These are phyloP conservation scores for Canavalia ensiformis DNA, from an alignment of 306 rosid genomes.

Conservation along the genomic window DNA sequence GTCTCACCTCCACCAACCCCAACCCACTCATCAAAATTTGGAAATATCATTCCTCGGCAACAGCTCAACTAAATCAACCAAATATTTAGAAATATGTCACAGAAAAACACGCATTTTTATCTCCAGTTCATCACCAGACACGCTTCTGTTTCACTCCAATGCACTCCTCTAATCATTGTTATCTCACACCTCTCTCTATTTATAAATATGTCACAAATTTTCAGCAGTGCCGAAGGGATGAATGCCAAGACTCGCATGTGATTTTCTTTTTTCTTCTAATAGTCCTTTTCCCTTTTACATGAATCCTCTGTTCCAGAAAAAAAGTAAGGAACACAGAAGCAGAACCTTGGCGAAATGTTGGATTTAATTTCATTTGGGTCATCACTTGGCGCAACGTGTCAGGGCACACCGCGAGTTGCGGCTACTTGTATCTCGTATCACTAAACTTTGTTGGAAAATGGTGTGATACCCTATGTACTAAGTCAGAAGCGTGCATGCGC, in stretches of 20 bases:
- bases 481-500: conserved; percentile 28
- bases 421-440: conserved; percentile 11
- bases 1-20: neutral
- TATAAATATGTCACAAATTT: neutral
- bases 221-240: neutral
- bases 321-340: conserved; percentile 36
- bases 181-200: neutral
- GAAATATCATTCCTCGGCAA: conserved; percentile 15
- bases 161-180: neutral
- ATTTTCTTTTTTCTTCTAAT: neutral
- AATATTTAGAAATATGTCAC: neutral
- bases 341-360: neutral
- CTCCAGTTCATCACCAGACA: neutral
- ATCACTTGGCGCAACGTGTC: neutral
- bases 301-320: conserved; percentile 35
- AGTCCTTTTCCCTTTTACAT: neutral
- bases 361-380: neutral
- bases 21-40: neutral
- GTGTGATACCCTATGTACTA: neutral
- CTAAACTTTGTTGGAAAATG: neutral
- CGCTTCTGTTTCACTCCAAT: neutral
- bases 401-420: conserved; percentile 20
- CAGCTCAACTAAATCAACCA: conserved; percentile 27
- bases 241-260: conserved; percentile 27
- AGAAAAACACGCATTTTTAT: neutral